Conservation (phyloP, 1,139 yeast species). For the Ogataea hybrid region DNA sequence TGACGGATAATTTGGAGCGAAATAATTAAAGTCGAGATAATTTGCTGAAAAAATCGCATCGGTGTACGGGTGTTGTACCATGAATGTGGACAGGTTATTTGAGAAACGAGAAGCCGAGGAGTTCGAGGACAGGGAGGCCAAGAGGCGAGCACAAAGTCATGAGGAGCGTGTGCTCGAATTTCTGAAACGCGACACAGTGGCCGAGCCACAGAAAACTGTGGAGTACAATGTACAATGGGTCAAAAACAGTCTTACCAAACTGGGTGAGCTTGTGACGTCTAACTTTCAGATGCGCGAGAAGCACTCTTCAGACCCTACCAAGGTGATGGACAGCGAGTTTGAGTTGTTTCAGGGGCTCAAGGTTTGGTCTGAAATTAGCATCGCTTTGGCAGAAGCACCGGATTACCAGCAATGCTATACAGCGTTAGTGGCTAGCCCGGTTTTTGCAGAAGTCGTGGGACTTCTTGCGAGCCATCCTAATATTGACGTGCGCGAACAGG, state of each 20-base stretch:
- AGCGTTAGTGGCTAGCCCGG: slow-evolving; percentile 7
- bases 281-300: slow-evolving; percentile 15
- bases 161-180: slow-evolving; percentile 6
- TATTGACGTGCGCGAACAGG: slow-evolving; percentile 17
- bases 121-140: neutral
- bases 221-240: slow-evolving; percentile 16
- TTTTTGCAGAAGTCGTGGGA: slow-evolving; percentile 15
- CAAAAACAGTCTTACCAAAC: slow-evolving; percentile 6
- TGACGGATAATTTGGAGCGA: neutral
- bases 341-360: slow-evolving; percentile 17
- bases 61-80: slow-evolving; percentile 12
- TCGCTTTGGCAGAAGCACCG: slow-evolving; percentile 14
- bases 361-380: slow-evolving; percentile 17
- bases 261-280: slow-evolving; percentile 5
- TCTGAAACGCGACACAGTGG: slow-evolving; percentile 4
- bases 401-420: slow-evolving; percentile 11
- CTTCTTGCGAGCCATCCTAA: slow-evolving; percentile 23
- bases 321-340: slow-evolving; percentile 19
- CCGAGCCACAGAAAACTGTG: neutral
- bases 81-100: slow-evolving; percentile 16
- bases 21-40: neutral
- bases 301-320: slow-evolving; percentile 9
- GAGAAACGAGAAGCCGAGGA: slow-evolving; percentile 5
- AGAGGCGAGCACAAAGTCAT: neutral
- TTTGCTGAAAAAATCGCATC: neutral